Evolutionary conservation across 192 early-diverging fungal species (phyloP), one percentile per base, ranked within the genome.

Genomic region (Pilaira anomala): DNA sequence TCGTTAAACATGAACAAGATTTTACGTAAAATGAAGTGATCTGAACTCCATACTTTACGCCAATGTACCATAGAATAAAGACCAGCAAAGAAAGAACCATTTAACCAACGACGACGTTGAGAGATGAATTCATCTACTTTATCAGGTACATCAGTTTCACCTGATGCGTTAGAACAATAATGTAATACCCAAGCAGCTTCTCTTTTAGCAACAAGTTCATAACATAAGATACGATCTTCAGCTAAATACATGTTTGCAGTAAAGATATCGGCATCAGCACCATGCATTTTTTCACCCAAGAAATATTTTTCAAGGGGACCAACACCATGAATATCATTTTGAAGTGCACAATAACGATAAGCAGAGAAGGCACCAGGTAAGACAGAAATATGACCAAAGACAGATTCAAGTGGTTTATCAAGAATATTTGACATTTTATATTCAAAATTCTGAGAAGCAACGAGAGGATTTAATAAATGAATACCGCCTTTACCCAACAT

Each of bases 311-410:
- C 80, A 18, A 93, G 69, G 0, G 91, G 91, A 29, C 82, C 82
- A 39, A 76, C 69, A 6, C 78, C 80, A 16, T 72, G 75, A 7
- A 53, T 57, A 40, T 79, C 82, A 22, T 86, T 81, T 53, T 82
- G 83, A n/a, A 93, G 70, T 22, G 91, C 91, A 16, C 44, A 42
- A 57, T 86, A 93, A 12, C 91, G 85, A 65, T 93, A 93, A 3
- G 91, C 91, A 14, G 85, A 88, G 48, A 93, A 93, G 2, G 89
- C 89, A 67, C 91, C 89, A 7, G 95, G 95, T 6, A 97, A 80
- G 53, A 96, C 95, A 0, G 92, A 91, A 57, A 97, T 97, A 78
- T 94, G 94, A 28, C 95, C 95, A 82, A 94, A 95, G 16, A 94
- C 86, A 16, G 90, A 92, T 67, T 92, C 91, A 46, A 91, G 78